Evolutionary conservation across 441 rosid species (phyloP), one percentile per base, ranked within the genome.

Genomic region (Adansonia madagascariensis): DNA sequence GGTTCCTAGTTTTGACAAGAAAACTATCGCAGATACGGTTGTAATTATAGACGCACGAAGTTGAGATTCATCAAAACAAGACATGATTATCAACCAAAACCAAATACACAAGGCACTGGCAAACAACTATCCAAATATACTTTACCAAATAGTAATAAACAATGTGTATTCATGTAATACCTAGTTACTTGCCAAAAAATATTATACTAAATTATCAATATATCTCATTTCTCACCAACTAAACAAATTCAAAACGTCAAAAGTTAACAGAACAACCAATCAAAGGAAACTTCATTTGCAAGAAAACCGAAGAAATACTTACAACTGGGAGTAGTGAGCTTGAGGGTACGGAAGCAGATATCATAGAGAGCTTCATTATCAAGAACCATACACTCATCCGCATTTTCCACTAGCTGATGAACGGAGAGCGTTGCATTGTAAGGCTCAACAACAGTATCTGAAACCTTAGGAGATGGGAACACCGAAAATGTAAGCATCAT

Each of bases 401-500:
- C 88, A 68, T 87, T 87, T 53, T 87, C 88, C 24, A 85, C 85
- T 20, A 87, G 86, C 79, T 85, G 88, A 72, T 85, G 88, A 71
- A 85, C 87, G 7, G 90, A 87, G n/a, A 85, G 83, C 6, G 90
- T 85, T 3, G 88, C 88, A 59, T 85, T 85, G 74, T 87, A 87
- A 1, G 88, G 88, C 80, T 87, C 90, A 64, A 87, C 88, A 27
- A 88, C 90, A 17, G 90, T 88, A 27, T 27, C 31, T 27, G 31
- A 27, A 27, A 27, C 31, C 31, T 27, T 27, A 27, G 31, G 31
- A 1, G 90, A 87, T 8, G 90, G 90, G 72, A 85, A 87, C 47
- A 87, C 90, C 0, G 88, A 87, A 73, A 88, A 86, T 0, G 91
- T 88, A 56, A 88, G 89, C 91, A 88, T 88, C 89, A 86, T 88